These are phyloP conservation scores for Aspergillus cavernicola DNA, from an alignment of 495 filamentous ascomycete genomes.

Conservation along the genomic window DNA sequence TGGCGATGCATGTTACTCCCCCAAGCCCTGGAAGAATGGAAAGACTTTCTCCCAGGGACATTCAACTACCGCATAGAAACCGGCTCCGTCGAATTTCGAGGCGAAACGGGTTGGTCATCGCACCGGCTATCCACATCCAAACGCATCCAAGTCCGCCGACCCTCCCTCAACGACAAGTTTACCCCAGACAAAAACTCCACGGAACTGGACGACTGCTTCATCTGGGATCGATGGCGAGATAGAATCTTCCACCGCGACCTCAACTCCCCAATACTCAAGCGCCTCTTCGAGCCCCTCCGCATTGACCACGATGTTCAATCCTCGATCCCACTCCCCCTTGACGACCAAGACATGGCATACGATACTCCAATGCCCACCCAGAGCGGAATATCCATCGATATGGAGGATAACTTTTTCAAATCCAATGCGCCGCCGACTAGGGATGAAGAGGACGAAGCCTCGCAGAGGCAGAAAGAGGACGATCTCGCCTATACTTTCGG, in stretches of 20 bases:
- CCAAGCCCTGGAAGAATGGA: conserved; percentile 46
- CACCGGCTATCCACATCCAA: too few species aligned
- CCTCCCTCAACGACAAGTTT: conserved; percentile 8
- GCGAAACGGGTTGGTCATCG: too few species aligned
- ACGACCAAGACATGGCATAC: not conserved
- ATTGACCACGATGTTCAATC: not conserved
- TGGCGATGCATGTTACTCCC: conserved; percentile 40
- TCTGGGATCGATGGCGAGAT: conserved; percentile 12
- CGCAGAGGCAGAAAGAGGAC: not conserved
- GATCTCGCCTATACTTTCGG: not conserved
- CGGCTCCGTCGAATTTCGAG: conserved; percentile 25
- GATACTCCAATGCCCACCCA: too few species aligned
- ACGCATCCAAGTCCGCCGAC: conserved; percentile 14
- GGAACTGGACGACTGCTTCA: conserved; percentile 22
- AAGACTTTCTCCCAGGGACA: conserved; percentile 39
- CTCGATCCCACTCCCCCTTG: too few species aligned
- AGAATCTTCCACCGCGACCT: conserved; percentile 16
- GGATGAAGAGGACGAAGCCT: not conserved
- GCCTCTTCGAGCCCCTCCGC: conserved; percentile 16
- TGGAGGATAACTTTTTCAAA: too few species aligned
- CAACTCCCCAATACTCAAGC: conserved; percentile 16
- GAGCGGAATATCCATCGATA: too few species aligned
- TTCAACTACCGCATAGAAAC: conserved; percentile 28
- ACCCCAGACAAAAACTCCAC: conserved; percentile 1
- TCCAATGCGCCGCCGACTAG: not conserved